These are phyloP conservation scores for Diplodia seriata DNA, from an alignment of 2,329 filamentous ascomycete species.

Conservation along the genomic window DNA sequence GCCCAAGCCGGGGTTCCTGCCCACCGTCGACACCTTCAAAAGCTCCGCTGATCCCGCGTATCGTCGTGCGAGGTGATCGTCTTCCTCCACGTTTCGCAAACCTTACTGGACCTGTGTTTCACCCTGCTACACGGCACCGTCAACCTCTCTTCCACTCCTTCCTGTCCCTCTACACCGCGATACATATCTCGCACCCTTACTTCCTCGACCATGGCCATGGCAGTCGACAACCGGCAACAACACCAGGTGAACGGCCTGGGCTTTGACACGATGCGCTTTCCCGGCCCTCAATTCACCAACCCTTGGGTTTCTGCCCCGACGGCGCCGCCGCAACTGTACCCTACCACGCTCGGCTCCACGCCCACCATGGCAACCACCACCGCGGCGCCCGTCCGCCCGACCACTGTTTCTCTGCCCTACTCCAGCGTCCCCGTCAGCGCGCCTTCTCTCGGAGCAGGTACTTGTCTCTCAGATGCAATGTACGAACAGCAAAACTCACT, in stretches of 20 bases:
- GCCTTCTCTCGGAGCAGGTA: conserved; percentile 68
- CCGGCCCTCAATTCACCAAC: conserved; percentile 81
- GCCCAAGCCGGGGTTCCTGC: conserved; percentile 25
- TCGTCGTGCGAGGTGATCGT: conserved; percentile 53
- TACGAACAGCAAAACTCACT: conserved; percentile 72
- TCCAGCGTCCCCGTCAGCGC: conserved; percentile 77
- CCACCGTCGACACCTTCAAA: conserved; percentile 48
- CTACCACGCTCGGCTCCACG: conserved; percentile 67
- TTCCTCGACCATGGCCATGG: conserved; percentile 79
- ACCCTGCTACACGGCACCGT: conserved; percentile 38
- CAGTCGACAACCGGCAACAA: conserved; percentile 85
- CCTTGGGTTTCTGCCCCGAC: conserved; percentile 75
- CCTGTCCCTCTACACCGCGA: conserved; percentile 31
- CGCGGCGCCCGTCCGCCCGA: conserved; percentile 64
- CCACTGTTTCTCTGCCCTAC: conserved; percentile 72
- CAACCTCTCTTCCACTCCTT: conserved; percentile 32
- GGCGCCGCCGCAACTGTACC: conserved; percentile 68
- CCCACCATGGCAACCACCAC: conserved; percentile 63
- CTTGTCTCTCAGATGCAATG: conserved; percentile 69
- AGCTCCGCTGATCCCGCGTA: conserved; percentile 57
- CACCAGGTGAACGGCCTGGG: conserved; percentile 70
- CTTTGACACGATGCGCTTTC: conserved; percentile 81
- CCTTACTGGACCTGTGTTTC: conserved; percentile 47
- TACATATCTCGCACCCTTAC: conserved; percentile 33
- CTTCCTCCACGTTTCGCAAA: conserved; percentile 56